Conservation (phyloP, 345 rosid species). For the Populus nigra region DNA sequence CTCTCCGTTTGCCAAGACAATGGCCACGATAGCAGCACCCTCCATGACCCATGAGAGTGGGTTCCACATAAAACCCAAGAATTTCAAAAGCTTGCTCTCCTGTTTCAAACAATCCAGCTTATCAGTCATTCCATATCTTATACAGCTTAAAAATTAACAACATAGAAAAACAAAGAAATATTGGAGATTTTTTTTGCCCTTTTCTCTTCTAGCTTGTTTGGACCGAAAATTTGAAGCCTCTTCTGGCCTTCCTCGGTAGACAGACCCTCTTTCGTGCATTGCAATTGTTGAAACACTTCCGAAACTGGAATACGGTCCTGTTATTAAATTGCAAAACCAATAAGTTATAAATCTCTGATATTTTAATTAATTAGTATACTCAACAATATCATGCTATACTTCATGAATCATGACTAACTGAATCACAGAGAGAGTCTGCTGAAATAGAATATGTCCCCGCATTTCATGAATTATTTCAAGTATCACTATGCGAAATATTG, state of each 20-base stretch:
- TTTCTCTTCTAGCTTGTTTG: conserved; percentile 94
- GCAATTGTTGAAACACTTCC: conserved; percentile 80
- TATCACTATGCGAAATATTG: too few relatives aligned
- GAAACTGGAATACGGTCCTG: conserved; percentile 82
- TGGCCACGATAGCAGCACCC: conserved; percentile 86
- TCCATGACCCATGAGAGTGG: conserved; percentile 97
- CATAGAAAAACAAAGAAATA: neutral
- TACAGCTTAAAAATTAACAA: neutral
- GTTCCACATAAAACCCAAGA: conserved; percentile 92
- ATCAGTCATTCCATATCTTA: too few relatives aligned
- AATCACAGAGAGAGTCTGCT: too few relatives aligned
- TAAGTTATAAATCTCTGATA: neutral
- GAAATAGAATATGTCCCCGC: too few relatives aligned
- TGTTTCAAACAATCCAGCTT: conserved; percentile 22
- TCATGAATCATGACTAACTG: too few relatives aligned
- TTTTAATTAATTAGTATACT: too few relatives aligned
- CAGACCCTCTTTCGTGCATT: conserved; percentile 77
- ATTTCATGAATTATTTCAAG: too few relatives aligned
- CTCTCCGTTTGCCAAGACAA: conserved; percentile 75
- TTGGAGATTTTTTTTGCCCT: conserved; percentile 19
- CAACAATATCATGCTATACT: too few relatives aligned
- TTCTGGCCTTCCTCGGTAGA: conserved; percentile 68
- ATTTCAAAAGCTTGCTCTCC: conserved; percentile 70
- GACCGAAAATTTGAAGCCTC: conserved; percentile 75
- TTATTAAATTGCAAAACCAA: neutral